Base-by-base conservation (phyloP, 148 eudicot species). In the Chenopodium album region DNA sequence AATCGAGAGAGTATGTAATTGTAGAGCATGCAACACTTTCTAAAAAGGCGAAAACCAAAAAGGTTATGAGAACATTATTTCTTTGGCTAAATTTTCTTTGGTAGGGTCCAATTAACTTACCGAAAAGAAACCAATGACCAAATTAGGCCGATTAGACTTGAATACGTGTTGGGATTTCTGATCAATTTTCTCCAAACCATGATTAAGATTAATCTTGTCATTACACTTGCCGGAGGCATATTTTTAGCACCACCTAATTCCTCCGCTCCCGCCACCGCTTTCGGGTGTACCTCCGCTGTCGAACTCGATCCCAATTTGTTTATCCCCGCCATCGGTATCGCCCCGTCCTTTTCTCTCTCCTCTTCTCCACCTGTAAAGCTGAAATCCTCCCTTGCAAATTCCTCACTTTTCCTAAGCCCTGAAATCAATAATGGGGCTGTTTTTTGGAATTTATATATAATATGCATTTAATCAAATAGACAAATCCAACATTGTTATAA, bases 221-320 rank as follows among this genome's bases (percentile, higher is more conserved):
- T 93, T 12, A 94, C 98, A 65, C 97, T 94, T 1, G 98, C 89
- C 28, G 98, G 97, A 12, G 98, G 98, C 97, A 94, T 88, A 12
- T 91, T 91, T 80, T 94, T 94, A 13, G 85, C 87, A 44, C 47
- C 75, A 3, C 74, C 84, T 9, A 70, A 4, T 67, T 83, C 90
- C 7, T 77, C 47, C 1, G 81, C 85, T 0, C 79, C 84, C 0
- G 83, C 88, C 3, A 65, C 86, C 16, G 50, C 60, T 52, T 94
- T 92, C 0, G 89, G 92, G 64, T 87, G 89, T 20, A 94, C 81
- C 87, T 90, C 98, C 0, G 81, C 85, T 0, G 96, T 80, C 20
- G 98, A 88, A 83, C 88, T 88, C 3, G 97, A 91, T 12, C 91
- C 92, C 76, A 90, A 59, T 60, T 94, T 92, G 77, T 82, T 85